A percentile compares a stretch with the other conserved stretches of the same genome.
These are phyloP conservation scores for Cucumis cinereus DNA, from an alignment of 306 rosid genomes.

Conservation along the genomic window DNA sequence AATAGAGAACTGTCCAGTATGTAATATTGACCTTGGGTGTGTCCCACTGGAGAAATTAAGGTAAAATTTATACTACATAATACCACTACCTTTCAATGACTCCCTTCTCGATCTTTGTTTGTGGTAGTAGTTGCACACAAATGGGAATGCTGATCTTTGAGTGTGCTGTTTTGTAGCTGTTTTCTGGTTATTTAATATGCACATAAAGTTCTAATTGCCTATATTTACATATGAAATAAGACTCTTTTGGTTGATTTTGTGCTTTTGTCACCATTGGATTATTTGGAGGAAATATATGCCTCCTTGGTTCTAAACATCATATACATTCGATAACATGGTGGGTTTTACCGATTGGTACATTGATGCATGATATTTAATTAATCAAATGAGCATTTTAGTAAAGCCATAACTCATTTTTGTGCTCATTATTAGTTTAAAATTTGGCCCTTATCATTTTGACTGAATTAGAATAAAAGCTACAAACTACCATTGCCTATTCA, in stretches of 20 bases:
- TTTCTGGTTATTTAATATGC: neutral
- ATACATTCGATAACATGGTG: neutral
- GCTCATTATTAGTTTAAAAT: neutral
- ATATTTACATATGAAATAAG: neutral
- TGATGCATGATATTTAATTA: neutral
- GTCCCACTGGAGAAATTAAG: slow-evolving; percentile 57
- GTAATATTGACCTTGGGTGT: slow-evolving; percentile 48
- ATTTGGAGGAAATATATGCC: neutral
- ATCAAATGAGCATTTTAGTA: neutral
- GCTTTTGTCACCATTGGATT: neutral
- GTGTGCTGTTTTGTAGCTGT: neutral
- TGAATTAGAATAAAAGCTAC: neutral
- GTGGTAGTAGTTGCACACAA: neutral
- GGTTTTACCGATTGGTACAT: neutral
- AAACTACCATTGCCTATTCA: neutral
- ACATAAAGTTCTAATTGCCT: neutral
- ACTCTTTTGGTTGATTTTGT: neutral
- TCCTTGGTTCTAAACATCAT: neutral
- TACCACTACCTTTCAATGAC: neutral
- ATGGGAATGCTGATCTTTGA: neutral
- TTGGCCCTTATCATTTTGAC: neutral
- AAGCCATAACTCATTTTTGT: neutral
- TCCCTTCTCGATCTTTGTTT: neutral
- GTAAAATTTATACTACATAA: slow-evolving; percentile 22
- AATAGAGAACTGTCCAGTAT: slow-evolving; percentile 54